Evolutionary conservation across 2,329 filamentous ascomycete species (phyloP).

Genomic region (Cadophora sp.): DNA sequence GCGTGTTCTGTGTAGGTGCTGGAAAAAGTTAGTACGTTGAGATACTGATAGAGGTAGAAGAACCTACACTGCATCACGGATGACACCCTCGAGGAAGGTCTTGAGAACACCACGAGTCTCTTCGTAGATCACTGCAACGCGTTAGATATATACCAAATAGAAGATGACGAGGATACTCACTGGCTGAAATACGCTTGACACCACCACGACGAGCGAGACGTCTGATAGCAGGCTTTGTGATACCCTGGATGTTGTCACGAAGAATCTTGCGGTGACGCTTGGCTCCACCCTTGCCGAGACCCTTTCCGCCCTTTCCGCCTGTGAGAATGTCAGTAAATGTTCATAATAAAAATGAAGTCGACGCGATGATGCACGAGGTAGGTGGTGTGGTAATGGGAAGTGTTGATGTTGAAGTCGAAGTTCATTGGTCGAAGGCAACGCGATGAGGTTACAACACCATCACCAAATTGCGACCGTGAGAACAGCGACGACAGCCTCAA

Average conservation of each 20-base stretch:
- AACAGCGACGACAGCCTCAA: constrained; percentile 33
- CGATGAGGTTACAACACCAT: constrained; percentile 27
- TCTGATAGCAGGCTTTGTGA: constrained; percentile 97
- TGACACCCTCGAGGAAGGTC: constrained; percentile 84
- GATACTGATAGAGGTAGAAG: background rate
- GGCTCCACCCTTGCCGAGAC: constrained; percentile 96
- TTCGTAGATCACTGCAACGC: constrained; percentile 67
- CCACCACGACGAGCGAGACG: constrained; percentile 98
- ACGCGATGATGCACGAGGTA: background rate
- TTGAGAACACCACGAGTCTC: constrained; percentile 84
- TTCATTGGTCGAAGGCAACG: constrained; percentile 32
- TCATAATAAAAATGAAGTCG: background rate
- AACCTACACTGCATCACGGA: constrained; percentile 57
- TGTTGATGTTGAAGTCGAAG: constrained; percentile 25
- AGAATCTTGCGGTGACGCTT: constrained; percentile 99
- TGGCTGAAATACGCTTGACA: constrained; percentile 99
- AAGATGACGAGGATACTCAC: constrained; percentile 53
- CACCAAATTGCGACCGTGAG: constrained; percentile 39
- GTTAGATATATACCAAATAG: constrained; percentile 4
- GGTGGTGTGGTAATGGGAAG: background rate
- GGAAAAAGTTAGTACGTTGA: background rate
- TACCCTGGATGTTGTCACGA: constrained; percentile 99
- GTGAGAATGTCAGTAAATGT: constrained; percentile 31
- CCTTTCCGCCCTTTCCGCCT: constrained; percentile 77
- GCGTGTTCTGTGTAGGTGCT: constrained; percentile 84